These are phyloP conservation scores for Sporothrix euskadiensis DNA, from an alignment of 2,329 filamentous ascomycete species.

Conservation along the genomic window DNA sequence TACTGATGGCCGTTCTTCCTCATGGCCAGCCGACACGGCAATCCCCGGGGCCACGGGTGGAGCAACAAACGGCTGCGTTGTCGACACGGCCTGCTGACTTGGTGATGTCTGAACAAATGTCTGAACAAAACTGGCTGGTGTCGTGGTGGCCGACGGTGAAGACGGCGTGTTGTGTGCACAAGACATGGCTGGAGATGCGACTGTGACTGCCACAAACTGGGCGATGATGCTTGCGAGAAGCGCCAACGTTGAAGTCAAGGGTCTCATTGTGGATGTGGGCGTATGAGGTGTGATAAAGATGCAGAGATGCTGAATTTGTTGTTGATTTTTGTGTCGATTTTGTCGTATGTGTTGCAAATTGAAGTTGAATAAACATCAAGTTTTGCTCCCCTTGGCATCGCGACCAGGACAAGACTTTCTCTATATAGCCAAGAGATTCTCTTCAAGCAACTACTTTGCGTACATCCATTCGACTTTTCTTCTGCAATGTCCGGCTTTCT, in stretches of 20 bases:
- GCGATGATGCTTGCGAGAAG: background rate
- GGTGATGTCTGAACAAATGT: background rate
- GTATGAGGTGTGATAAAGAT: background rate
- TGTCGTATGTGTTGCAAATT: background rate
- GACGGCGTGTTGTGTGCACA: background rate
- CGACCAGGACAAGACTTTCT: background rate
- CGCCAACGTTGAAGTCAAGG: background rate
- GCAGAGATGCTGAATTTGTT: background rate
- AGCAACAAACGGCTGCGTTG: background rate
- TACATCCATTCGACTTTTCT: background rate
- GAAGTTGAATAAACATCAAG: background rate
- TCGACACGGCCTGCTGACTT: background rate
- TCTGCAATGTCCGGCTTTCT: background rate
- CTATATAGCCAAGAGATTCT: background rate
- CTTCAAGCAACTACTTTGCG: background rate
- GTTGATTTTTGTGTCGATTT: background rate
- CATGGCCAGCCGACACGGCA: background rate
- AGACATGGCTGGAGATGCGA: slow-evolving; percentile 17
- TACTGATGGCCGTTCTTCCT: background rate
- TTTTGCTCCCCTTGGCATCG: background rate
- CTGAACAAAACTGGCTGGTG: slow-evolving; percentile 27
- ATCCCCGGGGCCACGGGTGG: background rate
- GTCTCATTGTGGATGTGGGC: background rate
- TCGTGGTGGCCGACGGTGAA: slow-evolving; percentile 7
- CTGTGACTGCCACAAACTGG: background rate